Evolutionary conservation across 768 basidiomycete genomes (phyloP), one percentile per base, ranked within the genome.

Genomic region (Rhodosporidiobolus sp.): DNA sequence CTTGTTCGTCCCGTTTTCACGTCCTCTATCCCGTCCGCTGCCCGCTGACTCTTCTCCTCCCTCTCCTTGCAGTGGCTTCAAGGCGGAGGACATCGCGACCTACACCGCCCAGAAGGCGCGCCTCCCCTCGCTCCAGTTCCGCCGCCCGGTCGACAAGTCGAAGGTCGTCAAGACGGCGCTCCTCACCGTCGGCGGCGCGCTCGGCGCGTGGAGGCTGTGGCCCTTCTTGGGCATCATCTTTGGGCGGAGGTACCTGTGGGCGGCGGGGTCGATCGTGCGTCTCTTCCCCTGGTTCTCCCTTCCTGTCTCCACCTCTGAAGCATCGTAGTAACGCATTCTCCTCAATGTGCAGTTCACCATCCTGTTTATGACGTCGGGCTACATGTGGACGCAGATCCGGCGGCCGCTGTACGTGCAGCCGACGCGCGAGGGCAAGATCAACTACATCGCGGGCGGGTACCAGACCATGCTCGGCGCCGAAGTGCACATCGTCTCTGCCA

Each of bases 351-450:
- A 78, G 75, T 79, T 87, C 35, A 85, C 87, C 16, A 88, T 91
- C 28, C 82, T 89, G 43, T 82, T 92, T 77, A 95, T 97, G 89
- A 94, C 88, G 30, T 88, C 89, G 16, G 96, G 96, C 14, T 90
- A 88, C 84, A 99, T 99, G 96, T 99, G 95, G 83, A 90, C 90
- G 69, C 90, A 89, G 74, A 99, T 99, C 77, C 88, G 95, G 73
- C 85, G 85, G 45, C 85, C 85, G 58, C 94, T 92, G 5, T 92
- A 86, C 79, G 77, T 81, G 56, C 83, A 83, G 32, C 87, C 86
- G 38, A 83, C 83, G 0, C 85, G 86, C 66, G 70, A 79, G 46
- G 81, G 82, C 4, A 83, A 85, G 60, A 49, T 69, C 26, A 78
- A 64, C 57, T 94, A 92, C 90, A 89, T 99, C 77, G 90, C 93